phyloP scores from a whole-genome alignment of 169 alveolate species.

The Plasmodium gaboni region DNA sequence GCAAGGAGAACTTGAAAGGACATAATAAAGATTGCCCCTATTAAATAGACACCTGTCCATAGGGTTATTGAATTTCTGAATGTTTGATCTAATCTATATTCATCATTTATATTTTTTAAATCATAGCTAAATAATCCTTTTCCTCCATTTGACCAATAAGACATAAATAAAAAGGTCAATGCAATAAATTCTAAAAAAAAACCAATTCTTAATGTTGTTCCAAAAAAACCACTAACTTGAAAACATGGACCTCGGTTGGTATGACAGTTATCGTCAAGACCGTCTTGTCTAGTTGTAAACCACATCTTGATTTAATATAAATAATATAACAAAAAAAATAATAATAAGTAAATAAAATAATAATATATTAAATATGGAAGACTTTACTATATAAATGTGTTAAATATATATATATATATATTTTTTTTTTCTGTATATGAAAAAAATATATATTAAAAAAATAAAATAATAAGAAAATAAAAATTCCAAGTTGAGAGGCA shows the following conservation, averaged over 20 bases:
- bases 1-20: conserved; percentile 93
- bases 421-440: background rate
- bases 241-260: conserved; percentile 91
- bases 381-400: background rate
- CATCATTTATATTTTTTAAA: conserved; percentile 88
- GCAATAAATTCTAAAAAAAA: conserved; percentile 88
- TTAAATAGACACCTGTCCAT: conserved; percentile 87
- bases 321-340: background rate
- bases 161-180: conserved; percentile 85
- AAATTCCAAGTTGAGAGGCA: conserved; percentile 8
- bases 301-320: conserved; percentile 81
- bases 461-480: conserved; percentile 6
- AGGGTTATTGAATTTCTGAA: conserved; percentile 85
- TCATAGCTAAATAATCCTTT: conserved; percentile 91
- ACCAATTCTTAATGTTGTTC: conserved; percentile 87
- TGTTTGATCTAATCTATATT: conserved; percentile 85
- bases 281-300: conserved; percentile 92
- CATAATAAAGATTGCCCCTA: conserved; percentile 90
- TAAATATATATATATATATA: conserved; percentile 8
- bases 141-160: conserved; percentile 89
- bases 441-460: background rate
- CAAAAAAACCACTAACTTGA: conserved; percentile 84
- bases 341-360: background rate
- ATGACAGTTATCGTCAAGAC: conserved; percentile 90
- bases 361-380: too few relatives aligned